phyloP scores from a whole-genome alignment of 345 rosid genomes.

The Acer campestre region DNA sequence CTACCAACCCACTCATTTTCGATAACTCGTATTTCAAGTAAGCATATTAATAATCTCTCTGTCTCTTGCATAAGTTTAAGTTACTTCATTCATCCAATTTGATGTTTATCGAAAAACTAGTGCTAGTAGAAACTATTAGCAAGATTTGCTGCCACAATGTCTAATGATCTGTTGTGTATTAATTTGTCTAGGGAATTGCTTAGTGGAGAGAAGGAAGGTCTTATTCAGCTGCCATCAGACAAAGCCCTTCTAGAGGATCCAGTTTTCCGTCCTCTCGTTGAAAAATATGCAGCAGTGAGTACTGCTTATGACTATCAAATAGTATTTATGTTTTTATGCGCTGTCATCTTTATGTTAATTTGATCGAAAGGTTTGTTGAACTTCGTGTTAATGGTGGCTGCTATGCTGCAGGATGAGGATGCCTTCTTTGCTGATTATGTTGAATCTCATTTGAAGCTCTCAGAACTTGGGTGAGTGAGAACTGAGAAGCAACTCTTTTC shows the following conservation, averaged over 20 bases:
- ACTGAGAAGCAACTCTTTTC: neutral
- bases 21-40: slow-evolving; percentile 90
- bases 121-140: neutral
- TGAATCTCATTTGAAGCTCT: slow-evolving; percentile 77
- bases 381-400: neutral
- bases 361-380: neutral
- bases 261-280: slow-evolving; percentile 66
- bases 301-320: neutral
- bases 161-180: neutral
- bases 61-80: neutral
- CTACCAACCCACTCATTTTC: slow-evolving; percentile 76
- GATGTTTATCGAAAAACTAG: neutral
- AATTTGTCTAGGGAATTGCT: slow-evolving; percentile 56
- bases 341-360: neutral
- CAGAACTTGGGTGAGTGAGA: slow-evolving; percentile 70
- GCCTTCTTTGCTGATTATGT: slow-evolving; percentile 74
- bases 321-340: neutral
- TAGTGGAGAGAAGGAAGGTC: slow-evolving; percentile 80
- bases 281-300: slow-evolving; percentile 76
- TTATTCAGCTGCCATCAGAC: slow-evolving; percentile 75
- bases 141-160: neutral
- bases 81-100: neutral
- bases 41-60: neutral
- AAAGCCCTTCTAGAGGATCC: slow-evolving; percentile 80
- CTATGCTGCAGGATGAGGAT: slow-evolving; percentile 64